These are phyloP conservation scores for Huntiella omanensis DNA, from an alignment of 2,329 filamentous ascomycete species.

Conservation along the genomic window DNA sequence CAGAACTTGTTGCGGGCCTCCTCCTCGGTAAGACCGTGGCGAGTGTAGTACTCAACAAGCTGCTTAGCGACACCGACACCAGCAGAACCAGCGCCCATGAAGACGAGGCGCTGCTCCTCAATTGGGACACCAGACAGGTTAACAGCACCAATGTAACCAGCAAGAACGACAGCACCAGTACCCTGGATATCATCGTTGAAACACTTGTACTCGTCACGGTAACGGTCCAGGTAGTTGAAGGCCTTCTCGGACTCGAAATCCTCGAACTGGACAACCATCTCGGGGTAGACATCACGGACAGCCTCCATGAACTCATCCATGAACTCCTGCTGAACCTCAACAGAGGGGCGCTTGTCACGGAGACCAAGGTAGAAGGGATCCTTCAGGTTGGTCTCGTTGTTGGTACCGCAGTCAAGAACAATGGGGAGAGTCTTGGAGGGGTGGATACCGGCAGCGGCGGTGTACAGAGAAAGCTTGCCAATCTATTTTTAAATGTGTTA, in stretches of 20 bases:
- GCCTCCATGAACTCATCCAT: conserved; percentile 96
- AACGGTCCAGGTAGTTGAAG: conserved; percentile 81
- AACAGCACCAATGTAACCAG: conserved; percentile 55
- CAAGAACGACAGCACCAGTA: conserved; percentile 86
- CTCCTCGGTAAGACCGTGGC: conserved; percentile 73
- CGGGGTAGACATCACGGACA: conserved; percentile 50
- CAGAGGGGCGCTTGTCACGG: conserved; percentile 59
- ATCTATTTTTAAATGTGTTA: conserved; percentile 28
- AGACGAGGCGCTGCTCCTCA: conserved; percentile 84
- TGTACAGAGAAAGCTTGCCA: conserved; percentile 90
- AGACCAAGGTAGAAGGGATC: conserved; percentile 78
- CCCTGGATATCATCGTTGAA: conserved; percentile 99
- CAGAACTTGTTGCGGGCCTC: conserved; percentile 84
- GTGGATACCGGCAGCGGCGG: conserved; percentile 83
- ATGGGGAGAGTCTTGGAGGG: conserved; percentile 65
- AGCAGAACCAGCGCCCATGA: conserved; percentile 87
- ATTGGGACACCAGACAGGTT: conserved; percentile 71
- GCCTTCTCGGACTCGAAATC: conserved; percentile 89
- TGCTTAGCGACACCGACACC: conserved; percentile 97
- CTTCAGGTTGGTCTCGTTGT: conserved; percentile 45
- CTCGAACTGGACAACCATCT: conserved; percentile 75
- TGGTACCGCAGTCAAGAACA: conserved; percentile 46
- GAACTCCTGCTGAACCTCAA: conserved; percentile 70
- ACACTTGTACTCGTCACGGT: conserved; percentile 75
- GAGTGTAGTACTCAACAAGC: conserved; percentile 91